phyloP scores from a whole-genome alignment of 768 basidiomycete species.

The Agrocybe chaxingu region DNA sequence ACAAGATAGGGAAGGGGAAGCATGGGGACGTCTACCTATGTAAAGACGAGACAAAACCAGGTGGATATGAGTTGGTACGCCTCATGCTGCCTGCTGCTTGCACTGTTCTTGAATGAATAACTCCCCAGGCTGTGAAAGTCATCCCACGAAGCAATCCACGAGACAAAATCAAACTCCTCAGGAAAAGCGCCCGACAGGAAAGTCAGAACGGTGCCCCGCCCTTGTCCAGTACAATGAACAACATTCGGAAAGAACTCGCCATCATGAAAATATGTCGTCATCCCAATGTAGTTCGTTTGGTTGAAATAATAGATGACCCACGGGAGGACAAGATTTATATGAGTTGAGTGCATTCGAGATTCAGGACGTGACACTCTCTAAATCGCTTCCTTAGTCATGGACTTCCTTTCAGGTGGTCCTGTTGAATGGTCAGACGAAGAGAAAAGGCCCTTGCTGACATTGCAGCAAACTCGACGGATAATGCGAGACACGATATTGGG shows the following conservation, averaged over 20 bases:
- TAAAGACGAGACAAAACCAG: constrained; percentile 30
- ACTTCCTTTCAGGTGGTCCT: constrained; percentile 39
- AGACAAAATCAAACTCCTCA: constrained; percentile 57
- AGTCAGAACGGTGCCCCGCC: constrained; percentile 15
- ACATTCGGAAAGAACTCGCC: constrained; percentile 83
- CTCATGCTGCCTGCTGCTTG: constrained; percentile 13
- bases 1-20: constrained; percentile 35
- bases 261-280: constrained; percentile 89
- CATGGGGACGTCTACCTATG: constrained; percentile 72
- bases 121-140: constrained; percentile 63
- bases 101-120: not conserved
- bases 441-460: constrained; percentile 28
- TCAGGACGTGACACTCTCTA: too few relatives aligned
- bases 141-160: constrained; percentile 64
- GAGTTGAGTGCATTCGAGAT: constrained; percentile 35
- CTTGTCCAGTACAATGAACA: constrained; percentile 61
- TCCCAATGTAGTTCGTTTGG: constrained; percentile 71
- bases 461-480: constrained; percentile 37
- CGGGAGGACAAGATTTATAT: constrained; percentile 80
- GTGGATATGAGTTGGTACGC: constrained; percentile 43
- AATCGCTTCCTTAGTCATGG: constrained; percentile 29
- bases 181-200: constrained; percentile 35
- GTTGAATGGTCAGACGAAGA: constrained; percentile 33
- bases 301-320: constrained; percentile 90
- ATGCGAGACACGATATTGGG: constrained; percentile 40